Conservation (phyloP, 2,329 filamentous ascomycete genomes). For the Trichoderma hamatum region DNA sequence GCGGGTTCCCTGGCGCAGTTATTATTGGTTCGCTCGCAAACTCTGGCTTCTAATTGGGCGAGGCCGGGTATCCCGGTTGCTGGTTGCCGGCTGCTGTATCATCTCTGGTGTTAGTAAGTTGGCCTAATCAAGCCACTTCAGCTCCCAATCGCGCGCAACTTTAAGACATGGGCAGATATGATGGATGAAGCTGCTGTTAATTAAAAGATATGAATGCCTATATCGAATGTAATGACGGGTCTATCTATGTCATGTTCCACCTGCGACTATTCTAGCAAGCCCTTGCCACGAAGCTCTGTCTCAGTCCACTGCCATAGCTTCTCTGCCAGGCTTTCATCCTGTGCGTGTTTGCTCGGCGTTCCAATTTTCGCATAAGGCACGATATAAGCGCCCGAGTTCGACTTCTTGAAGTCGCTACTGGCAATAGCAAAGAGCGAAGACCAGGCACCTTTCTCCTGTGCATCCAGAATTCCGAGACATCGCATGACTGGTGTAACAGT, state of each 20-base stretch:
- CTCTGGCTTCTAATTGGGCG: background rate
- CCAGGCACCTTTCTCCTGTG: conserved; percentile 31
- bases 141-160: background rate
- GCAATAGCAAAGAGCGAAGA: conserved; percentile 34
- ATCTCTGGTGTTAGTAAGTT: background rate
- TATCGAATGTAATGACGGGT: background rate
- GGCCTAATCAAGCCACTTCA: background rate
- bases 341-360: conserved; percentile 30
- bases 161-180: background rate
- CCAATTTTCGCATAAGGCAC: conserved; percentile 33
- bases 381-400: conserved; percentile 31
- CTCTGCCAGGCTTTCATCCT: conserved; percentile 28
- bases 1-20: background rate
- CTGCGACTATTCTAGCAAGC: conserved; percentile 10
- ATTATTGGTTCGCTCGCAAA: conserved; percentile 21
- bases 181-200: background rate
- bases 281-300: conserved; percentile 23
- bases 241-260: background rate
- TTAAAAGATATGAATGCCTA: background rate
- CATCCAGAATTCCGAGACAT: conserved; percentile 31
- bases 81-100: background rate
- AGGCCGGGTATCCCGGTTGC: no score
- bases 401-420: conserved; percentile 29
- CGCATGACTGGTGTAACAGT: conserved; percentile 27
- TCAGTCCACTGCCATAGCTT: conserved; percentile 30